These are phyloP conservation scores for Oxytropis ochrocephala DNA, from an alignment of 306 rosid genomes.

Conservation along the genomic window DNA sequence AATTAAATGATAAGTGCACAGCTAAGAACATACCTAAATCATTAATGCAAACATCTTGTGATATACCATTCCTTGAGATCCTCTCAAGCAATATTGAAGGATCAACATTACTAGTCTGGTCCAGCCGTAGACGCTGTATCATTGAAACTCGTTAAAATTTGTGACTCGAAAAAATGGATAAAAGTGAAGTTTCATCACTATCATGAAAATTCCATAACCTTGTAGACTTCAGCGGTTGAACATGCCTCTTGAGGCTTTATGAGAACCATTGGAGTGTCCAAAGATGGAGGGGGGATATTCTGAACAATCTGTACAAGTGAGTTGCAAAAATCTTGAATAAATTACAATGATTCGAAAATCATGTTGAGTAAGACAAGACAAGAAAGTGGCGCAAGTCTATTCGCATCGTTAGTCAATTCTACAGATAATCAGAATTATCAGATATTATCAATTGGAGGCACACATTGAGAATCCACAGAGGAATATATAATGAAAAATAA, in stretches of 20 bases:
- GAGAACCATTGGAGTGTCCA: conserved; percentile 87
- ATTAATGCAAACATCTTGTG: conserved; percentile 79
- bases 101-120: conserved; percentile 62
- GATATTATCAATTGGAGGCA: not conserved
- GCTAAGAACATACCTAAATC: conserved; percentile 64
- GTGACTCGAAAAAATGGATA: not conserved
- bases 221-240: conserved; percentile 90
- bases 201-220: conserved; percentile 46
- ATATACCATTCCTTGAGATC: conserved; percentile 67
- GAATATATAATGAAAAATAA: not conserved
- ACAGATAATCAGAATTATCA: not conserved
- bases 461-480: not conserved
- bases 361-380: not conserved
- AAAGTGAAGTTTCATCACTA: not conserved
- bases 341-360: conserved; percentile 16
- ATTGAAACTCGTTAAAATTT: conserved; percentile 16
- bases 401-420: not conserved
- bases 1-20: not conserved
- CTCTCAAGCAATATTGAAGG: conserved; percentile 71
- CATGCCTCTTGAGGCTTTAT: conserved; percentile 91
- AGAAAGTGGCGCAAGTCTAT: not conserved
- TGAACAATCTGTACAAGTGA: conserved; percentile 60
- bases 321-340: conserved; percentile 13
- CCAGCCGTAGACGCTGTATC: conserved; percentile 58
- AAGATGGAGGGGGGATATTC: conserved; percentile 62